A percentile compares a stretch with the other conserved stretches of the same genome.
Conservation (phyloP, 495 filamentous ascomycete species). For the Aspergillus carlsbadensis region DNA sequence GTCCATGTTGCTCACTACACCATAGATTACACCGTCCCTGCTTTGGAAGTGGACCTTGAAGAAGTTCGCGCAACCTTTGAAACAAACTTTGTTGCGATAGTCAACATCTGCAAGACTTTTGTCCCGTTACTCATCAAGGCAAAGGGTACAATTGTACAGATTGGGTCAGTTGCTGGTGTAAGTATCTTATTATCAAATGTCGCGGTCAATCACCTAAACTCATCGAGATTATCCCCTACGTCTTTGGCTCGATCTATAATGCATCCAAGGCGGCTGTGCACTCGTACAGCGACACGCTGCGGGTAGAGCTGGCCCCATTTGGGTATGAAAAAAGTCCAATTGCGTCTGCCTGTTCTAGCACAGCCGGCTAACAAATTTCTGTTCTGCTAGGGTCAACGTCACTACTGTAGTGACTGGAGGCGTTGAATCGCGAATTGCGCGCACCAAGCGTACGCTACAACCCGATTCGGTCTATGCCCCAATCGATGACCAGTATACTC, state of each 20-base stretch:
- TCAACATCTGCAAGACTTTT: conserved; percentile 59
- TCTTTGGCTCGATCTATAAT: conserved; percentile 59
- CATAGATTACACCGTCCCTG: conserved; percentile 60
- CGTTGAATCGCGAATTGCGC: conserved; percentile 57
- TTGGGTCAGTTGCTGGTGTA: conserved; percentile 56
- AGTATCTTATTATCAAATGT: conserved; percentile 7
- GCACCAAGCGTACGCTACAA: conserved; percentile 47
- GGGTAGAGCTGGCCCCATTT: conserved; percentile 52
- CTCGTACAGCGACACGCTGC: conserved; percentile 57
- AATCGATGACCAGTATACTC: conserved; percentile 50
- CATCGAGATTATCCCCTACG: conserved; percentile 49
- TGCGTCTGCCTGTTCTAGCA: background rate
- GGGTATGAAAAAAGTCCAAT: conserved; percentile 36
- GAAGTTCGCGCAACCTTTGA: conserved; percentile 55
- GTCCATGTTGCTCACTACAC: conserved; percentile 3
- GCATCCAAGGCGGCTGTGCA: conserved; percentile 65
- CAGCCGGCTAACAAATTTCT: background rate
- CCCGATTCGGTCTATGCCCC: conserved; percentile 52
- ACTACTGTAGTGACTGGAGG: conserved; percentile 61
- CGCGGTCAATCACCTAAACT: background rate
- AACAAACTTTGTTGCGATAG: conserved; percentile 60
- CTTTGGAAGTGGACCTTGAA: conserved; percentile 51
- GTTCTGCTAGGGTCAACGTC: conserved; percentile 43
- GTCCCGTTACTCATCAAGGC: conserved; percentile 56
- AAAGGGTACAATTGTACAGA: conserved; percentile 60